Percentiles rank a stretch among this genome's conserved stretches.
Evolutionary conservation across 2,329 filamentous ascomycete species (phyloP).

Genomic region (Botryosphaeria agaves): DNA sequence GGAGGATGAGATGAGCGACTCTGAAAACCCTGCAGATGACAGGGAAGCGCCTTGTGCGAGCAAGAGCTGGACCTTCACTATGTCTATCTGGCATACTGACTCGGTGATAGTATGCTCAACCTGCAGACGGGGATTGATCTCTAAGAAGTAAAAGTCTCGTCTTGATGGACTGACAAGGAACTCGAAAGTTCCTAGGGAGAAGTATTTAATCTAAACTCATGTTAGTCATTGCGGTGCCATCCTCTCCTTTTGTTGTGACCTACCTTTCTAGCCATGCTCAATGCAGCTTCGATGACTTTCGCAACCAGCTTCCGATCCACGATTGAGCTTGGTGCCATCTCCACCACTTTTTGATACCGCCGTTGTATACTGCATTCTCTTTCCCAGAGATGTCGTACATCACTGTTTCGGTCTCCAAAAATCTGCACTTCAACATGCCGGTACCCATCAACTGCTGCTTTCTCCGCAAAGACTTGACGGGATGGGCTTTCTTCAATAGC

Average conservation of each 20-base stretch:
- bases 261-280: conserved; percentile 32
- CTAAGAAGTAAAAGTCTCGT: conserved; percentile 38
- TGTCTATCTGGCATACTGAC: conserved; percentile 32
- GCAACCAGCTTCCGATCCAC: conserved; percentile 27
- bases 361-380: conserved; percentile 43
- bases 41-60: conserved; percentile 33
- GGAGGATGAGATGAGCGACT: conserved; percentile 3
- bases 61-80: conserved; percentile 37
- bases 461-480: conserved; percentile 39
- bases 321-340: conserved; percentile 37
- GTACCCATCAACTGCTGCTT: conserved; percentile 44
- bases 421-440: conserved; percentile 45
- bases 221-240: not conserved
- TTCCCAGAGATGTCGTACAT: conserved; percentile 39
- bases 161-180: conserved; percentile 37
- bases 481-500: conserved; percentile 42
- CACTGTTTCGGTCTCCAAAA: conserved; percentile 35
- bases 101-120: conserved; percentile 47
- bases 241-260: conserved; percentile 3
- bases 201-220: conserved; percentile 29
- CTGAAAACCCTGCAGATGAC: conserved; percentile 13
- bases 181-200: conserved; percentile 46
- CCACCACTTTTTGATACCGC: conserved; percentile 43
- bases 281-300: conserved; percentile 33
- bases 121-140: conserved; percentile 42